phyloP scores from a whole-genome alignment of 2,329 filamentous ascomycete genomes.

The Aaosphaeria arxii region DNA sequence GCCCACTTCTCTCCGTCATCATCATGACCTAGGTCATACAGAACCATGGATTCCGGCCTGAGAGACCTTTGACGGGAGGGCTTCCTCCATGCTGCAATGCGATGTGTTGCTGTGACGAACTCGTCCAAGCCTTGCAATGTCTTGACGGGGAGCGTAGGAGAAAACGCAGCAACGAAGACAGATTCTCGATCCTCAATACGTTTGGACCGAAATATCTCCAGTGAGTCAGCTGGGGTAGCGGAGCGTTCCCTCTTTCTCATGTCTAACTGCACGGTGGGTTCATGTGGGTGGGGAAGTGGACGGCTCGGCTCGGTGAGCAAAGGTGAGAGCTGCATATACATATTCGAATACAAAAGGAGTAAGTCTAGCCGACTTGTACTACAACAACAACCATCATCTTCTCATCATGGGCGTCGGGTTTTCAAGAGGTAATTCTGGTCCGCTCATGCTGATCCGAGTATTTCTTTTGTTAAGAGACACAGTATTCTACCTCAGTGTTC shows the following conservation, averaged over 20 bases:
- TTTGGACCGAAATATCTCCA: slow-evolving; percentile 43
- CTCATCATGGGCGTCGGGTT: no score
- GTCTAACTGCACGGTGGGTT: slow-evolving; percentile 9
- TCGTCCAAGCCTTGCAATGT: slow-evolving; percentile 44
- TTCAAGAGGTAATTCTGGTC: no score
- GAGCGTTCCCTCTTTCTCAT: slow-evolving; percentile 20
- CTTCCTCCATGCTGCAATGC: slow-evolving; percentile 51
- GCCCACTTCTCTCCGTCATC: slow-evolving; percentile 56
- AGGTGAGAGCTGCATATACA: no score
- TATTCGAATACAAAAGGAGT: no score
- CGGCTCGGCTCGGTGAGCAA: no score
- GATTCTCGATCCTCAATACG: slow-evolving; percentile 51
- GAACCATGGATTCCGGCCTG: slow-evolving; percentile 28
- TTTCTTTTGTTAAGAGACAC: no score
- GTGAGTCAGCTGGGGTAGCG: slow-evolving; percentile 6
- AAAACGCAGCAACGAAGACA: slow-evolving; percentile 51
- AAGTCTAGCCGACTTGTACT: no score
- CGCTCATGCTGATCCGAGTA: no score
- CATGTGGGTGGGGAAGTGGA: slow-evolving; percentile 15
- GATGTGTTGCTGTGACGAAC: slow-evolving; percentile 47
- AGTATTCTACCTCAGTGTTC: no score
- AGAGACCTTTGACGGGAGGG: slow-evolving; percentile 48
- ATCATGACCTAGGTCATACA: slow-evolving; percentile 46
- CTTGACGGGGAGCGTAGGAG: slow-evolving; percentile 40
- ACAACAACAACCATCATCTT: no score